A percentile compares a stretch with the other conserved stretches of the same genome.
Evolutionary conservation across 2,329 filamentous ascomycete species (phyloP).

Genomic region (Sporothrix inflata): DNA sequence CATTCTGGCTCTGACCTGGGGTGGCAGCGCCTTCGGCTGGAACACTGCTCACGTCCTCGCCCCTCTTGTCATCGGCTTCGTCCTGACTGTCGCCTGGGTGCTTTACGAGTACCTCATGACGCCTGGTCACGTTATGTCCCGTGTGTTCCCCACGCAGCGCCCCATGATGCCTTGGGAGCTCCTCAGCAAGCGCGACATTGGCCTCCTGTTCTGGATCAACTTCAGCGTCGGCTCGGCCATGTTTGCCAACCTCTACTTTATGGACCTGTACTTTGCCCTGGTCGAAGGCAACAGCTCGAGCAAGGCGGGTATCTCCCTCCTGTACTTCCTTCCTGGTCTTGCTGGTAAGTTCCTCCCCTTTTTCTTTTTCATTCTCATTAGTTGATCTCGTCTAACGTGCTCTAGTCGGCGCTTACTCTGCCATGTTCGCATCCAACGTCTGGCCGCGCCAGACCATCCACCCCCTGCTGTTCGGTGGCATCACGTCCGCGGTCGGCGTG

Average conservation of each 20-base stretch:
- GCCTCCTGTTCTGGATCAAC: conserved; percentile 62
- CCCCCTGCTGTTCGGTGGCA: conserved; percentile 58
- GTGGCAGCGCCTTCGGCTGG: conserved; percentile 58
- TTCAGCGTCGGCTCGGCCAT: conserved; percentile 61
- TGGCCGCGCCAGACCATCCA: conserved; percentile 65
- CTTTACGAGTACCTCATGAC: conserved; percentile 59
- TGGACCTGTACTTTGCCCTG: conserved; percentile 69
- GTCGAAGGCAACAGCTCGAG: conserved; percentile 49
- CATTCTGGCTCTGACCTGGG: conserved; percentile 60
- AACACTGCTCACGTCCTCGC: conserved; percentile 52
- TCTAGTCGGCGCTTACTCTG: conserved; percentile 56
- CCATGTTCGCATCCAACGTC: conserved; percentile 62
- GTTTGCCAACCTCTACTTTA: conserved; percentile 66
- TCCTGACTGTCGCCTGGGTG: conserved; percentile 49
- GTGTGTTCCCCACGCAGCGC: conserved; percentile 55
- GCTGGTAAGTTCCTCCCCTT: conserved; percentile 38
- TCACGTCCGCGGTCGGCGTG: conserved; percentile 62
- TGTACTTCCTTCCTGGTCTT: conserved; percentile 67
- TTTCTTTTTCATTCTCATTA: too few species aligned
- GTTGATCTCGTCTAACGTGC: too few species aligned
- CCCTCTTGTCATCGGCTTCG: conserved; percentile 51
- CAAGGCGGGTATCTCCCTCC: conserved; percentile 48
- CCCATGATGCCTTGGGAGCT: conserved; percentile 65
- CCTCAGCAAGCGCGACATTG: conserved; percentile 59
- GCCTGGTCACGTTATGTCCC: conserved; percentile 51